Conservation (phyloP, 768 basidiomycete species). For the Mycena albidolilacea region DNA sequence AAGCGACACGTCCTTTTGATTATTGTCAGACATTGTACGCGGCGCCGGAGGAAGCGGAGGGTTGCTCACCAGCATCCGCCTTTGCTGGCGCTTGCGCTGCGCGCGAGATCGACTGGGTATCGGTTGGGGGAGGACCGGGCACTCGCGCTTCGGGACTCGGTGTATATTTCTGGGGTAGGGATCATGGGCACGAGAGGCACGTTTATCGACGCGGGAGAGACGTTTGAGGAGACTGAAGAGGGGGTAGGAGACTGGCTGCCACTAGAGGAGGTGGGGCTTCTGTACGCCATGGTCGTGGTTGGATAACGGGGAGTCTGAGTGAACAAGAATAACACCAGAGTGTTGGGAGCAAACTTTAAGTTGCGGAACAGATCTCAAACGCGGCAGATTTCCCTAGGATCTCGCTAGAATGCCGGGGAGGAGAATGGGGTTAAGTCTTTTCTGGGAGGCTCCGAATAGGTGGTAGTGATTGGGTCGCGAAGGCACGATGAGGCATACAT, state of each 20-base stretch:
- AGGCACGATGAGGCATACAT: conserved; percentile 16
- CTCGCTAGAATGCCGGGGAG: conserved; percentile 30
- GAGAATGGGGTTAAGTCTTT: conserved; percentile 21
- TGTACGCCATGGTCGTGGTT: conserved; percentile 64
- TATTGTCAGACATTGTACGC: not conserved
- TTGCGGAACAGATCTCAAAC: conserved; percentile 37
- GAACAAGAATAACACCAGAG: conserved; percentile 39
- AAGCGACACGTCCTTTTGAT: conserved; percentile 82
- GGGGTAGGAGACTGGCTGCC: conserved; percentile 65
- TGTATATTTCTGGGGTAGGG: conserved; percentile 47
- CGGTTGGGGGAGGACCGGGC: conserved; percentile 63
- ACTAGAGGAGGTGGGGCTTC: conserved; percentile 64
- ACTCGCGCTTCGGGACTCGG: conserved; percentile 43
- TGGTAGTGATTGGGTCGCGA: conserved; percentile 30
- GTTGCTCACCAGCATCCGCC: conserved; percentile 84
- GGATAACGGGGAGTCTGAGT: conserved; percentile 39
- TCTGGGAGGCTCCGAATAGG: conserved; percentile 30
- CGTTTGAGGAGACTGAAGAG: conserved; percentile 60
- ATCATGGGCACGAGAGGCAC: conserved; percentile 55
- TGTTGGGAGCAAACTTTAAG: conserved; percentile 34
- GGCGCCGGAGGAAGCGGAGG: conserved; percentile 18
- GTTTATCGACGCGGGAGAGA: conserved; percentile 62
- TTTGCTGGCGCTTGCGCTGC: conserved; percentile 70
- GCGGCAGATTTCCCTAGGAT: conserved; percentile 27
- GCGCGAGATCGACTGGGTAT: conserved; percentile 65